Evolutionary conservation across 352 stramenopile species (phyloP), one percentile per base, ranked within the genome.

Genomic region (Globisporangium nodosum): DNA sequence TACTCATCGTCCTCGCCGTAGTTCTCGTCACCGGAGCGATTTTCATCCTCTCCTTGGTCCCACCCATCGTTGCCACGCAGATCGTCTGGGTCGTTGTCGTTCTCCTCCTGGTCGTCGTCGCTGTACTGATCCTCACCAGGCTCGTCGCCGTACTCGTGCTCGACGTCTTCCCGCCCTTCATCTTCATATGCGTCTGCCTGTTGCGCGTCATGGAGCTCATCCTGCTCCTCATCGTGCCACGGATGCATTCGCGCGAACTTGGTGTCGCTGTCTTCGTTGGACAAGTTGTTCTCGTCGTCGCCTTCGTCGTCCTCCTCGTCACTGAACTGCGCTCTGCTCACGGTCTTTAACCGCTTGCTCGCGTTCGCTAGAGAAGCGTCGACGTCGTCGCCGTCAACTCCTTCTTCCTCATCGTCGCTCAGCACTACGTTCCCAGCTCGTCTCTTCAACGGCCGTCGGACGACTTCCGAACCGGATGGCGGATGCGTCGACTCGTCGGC

Each of bases 271-370:
- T 67, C 57, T 5, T 56, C 54, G 8, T 61, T 18, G 12, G 39
- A 45, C 11, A 45, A 5, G 39, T 45, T 21, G 42, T 9, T 13
- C 5, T 7, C 42, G 13, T 5, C 42, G 16, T 47, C 58, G 24
- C 63, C 61, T 51, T 65, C 48, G 21, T 68, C 45, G 15, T 73
- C 61, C 2, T 70, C 68, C 33, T 76, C 60, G 5, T 65, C 31
- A 43, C 68, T 35, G 45, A 69, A 52, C 12, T 70, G 55, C 6
- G 35, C 6, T 20, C 24, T 37, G 12, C 30, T 3, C 21, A 45
- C 0, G 12, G 31, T 16, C 54, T 60, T 60, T 16, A 16, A 20
- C 33, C 35, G 39, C 37, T 60, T 60, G 9, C 11, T 45, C 24
- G 45, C 30, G 45, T 35, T 12, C 12, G 5, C 33, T 37, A 5